A percentile compares a stretch with the other conserved stretches of the same genome.
Evolutionary conservation across 2,329 filamentous ascomycete genomes (phyloP).

Genomic region (Sclerotinia nivalis): DNA sequence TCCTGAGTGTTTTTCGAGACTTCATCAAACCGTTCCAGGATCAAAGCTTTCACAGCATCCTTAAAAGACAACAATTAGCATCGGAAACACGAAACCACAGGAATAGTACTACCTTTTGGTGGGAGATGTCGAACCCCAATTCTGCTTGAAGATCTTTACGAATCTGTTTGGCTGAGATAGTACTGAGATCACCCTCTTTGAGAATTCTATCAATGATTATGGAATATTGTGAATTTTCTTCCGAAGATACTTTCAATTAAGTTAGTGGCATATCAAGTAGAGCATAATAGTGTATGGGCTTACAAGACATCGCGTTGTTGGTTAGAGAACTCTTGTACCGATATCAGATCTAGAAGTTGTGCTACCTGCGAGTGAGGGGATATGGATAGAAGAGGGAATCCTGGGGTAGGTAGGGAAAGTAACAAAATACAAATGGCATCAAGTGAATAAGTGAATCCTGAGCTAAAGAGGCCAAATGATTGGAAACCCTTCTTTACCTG

Average conservation of each 20-base stretch:
- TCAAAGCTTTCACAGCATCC: conserved; percentile 54
- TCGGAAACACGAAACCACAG: conserved; percentile 4
- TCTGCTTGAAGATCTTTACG: conserved; percentile 40
- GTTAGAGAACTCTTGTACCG: neutral
- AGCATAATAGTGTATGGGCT: conserved; percentile 4
- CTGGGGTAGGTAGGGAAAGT: neutral
- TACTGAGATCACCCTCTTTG: conserved; percentile 41
- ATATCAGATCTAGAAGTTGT: conserved; percentile 17
- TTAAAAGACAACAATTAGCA: conserved; percentile 36
- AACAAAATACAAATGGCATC: neutral
- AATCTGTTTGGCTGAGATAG: conserved; percentile 45
- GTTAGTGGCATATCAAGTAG: conserved; percentile 21
- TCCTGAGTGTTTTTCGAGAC: conserved; percentile 32
- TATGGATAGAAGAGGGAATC: neutral
- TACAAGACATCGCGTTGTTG: conserved; percentile 33
- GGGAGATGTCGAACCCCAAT: conserved; percentile 41
- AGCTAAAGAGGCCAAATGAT: neutral
- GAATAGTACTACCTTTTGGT: conserved; percentile 42
- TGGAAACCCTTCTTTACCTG: neutral
- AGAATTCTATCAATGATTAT: conserved; percentile 46
- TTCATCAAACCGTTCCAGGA: conserved; percentile 57
- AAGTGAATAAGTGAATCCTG: conserved; percentile 15
- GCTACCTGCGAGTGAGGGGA: conserved; percentile 15
- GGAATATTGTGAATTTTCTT: conserved; percentile 40
- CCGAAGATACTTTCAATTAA: conserved; percentile 34